These are phyloP conservation scores for Hibiscus trionum DNA, from an alignment of 345 rosid species.

Conservation along the genomic window DNA sequence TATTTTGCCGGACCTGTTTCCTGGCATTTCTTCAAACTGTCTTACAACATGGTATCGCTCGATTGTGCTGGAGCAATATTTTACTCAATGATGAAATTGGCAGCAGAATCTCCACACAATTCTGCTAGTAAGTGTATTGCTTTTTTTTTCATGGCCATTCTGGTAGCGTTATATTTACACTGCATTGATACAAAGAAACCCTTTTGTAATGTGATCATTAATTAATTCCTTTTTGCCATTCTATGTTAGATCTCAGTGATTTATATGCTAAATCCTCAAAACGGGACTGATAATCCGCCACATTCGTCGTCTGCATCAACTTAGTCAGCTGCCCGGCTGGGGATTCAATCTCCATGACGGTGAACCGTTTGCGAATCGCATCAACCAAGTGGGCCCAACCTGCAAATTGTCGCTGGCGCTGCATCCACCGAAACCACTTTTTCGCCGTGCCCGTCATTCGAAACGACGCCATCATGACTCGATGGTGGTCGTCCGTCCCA, in stretches of 20 bases:
- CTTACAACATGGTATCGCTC: conserved; percentile 70
- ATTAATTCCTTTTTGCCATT: background rate
- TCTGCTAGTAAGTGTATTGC: conserved; percentile 28
- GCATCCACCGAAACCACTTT: no score
- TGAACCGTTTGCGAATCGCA: no score
- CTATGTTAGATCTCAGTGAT: background rate
- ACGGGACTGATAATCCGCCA: no score
- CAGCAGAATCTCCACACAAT: conserved; percentile 45
- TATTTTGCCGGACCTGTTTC: background rate
- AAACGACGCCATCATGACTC: no score
- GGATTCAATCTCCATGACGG: no score
- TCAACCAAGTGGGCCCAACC: no score
- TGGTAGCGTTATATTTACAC: background rate
- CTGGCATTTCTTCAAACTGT: conserved; percentile 46
- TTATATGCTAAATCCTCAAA: no score
- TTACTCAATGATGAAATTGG: conserved; percentile 77
- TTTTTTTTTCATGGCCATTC: background rate
- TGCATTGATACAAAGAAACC: background rate
- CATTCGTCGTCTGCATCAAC: no score
- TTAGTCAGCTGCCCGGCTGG: no score
- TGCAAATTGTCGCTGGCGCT: no score
- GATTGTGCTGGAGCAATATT: conserved; percentile 89
- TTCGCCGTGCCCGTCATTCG: no score
- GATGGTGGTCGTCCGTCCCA: no score
- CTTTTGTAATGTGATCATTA: background rate